Evolutionary conservation across 768 basidiomycete species (phyloP), one percentile per base, ranked within the genome.

Genomic region (Naganishia kalamii): DNA sequence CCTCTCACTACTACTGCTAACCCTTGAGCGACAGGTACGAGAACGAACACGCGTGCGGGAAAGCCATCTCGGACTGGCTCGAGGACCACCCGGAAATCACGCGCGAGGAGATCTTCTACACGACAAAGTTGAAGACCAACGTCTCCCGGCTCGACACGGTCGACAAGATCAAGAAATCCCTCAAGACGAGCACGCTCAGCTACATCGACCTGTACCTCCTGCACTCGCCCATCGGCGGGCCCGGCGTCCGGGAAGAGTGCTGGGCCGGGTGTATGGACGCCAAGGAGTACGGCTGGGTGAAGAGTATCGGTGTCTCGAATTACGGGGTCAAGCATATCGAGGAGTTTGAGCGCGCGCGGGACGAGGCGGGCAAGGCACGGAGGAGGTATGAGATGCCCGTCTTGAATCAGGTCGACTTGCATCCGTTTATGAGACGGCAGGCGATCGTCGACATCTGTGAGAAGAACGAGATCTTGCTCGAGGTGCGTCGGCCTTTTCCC

Each of bases 171-270:
- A 72, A 83, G 67, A 80, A 78, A 47, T 86, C 85, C 2, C 73
- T 88, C 21, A 73, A 82, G 74, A 60, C 85, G 81, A 73, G 78
- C 60, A 82, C 83, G 0, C 78, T 87, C n/a, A 85, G 73, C 4
- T 80, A 78, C 70, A 84, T 88, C 66, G 87, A 88, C 70, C 78
- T 88, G 10, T 89, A 87, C 77, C 82, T 88, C 62, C 81, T 88
- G 33, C 87, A 88, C 69, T 84, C 83, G 17, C 86, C 88, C 6
- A 80, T 85, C 49, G 86, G 86, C 21, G 87, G 87, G 6, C 79
- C 82, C 0, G 66, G 82, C 50, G 81, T 82, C 29, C 80, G 87
- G 21, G 79, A 79, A 33, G 84, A 86, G 29, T 84, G 84, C 68
- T 88, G 88, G 88, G 76, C 80, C 60, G 88, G 86, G 0, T 82